phyloP scores from a whole-genome alignment of 163 green algal species.

The Coccomyxa subellipsoidea region DNA sequence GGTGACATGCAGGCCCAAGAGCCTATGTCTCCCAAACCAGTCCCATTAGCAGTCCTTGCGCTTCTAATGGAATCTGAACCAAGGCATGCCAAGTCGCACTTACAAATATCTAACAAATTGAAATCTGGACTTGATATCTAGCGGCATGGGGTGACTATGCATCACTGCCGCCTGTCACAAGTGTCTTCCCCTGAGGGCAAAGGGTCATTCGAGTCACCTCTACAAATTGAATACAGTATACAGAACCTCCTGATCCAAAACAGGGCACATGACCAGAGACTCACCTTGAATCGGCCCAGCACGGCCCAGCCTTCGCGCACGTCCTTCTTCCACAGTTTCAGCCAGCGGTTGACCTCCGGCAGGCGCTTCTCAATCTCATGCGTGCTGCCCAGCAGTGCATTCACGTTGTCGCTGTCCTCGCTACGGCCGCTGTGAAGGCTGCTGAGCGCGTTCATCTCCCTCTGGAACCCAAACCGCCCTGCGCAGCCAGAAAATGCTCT shows the following conservation, averaged over 20 bases:
- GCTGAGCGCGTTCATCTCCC: constrained; percentile 43
- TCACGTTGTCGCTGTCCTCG: background rate
- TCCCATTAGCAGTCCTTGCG: no score
- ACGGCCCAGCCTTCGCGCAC: background rate
- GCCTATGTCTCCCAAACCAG: no score
- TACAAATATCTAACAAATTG: no score
- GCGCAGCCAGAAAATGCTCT: background rate
- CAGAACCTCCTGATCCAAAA: background rate
- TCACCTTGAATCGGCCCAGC: background rate
- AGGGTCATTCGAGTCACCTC: no score
- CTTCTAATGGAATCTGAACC: no score
- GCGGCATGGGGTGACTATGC: no score
- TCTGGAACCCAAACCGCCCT: constrained; percentile 45
- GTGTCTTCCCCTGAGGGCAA: no score
- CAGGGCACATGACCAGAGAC: background rate
- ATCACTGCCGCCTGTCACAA: no score
- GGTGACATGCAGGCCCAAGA: no score
- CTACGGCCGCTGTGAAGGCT: background rate
- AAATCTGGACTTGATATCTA: no score
- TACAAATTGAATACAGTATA: background rate
- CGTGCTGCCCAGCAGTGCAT: constrained; percentile 13
- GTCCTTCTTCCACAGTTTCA: constrained; percentile 8
- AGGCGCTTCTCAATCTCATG: constrained; percentile 25
- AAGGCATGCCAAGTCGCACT: no score
- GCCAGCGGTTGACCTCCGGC: constrained; percentile 19